phyloP scores from a whole-genome alignment of 108 stramenopile genomes.

The Cyclotella distinguenda region DNA sequence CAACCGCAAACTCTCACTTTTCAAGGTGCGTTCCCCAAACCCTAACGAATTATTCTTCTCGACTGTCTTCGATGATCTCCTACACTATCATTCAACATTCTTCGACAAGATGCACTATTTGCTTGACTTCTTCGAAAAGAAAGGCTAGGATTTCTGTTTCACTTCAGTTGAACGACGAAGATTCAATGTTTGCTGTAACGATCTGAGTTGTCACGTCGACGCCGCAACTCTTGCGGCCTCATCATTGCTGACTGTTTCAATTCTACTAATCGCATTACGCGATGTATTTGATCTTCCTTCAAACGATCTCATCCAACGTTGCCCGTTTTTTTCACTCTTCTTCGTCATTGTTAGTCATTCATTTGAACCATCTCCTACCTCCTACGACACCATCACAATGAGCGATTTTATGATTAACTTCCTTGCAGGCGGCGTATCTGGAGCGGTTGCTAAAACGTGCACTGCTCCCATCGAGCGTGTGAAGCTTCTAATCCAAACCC shows the following conservation, averaged over 20 bases:
- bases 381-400: constrained; percentile 33
- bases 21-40: not conserved
- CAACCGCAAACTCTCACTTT: not conserved
- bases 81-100: not conserved
- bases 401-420: constrained; percentile 87
- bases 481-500: constrained; percentile 98
- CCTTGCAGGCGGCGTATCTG: constrained; percentile 92
- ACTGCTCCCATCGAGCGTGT: constrained; percentile 99
- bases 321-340: not conserved
- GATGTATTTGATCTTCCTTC: not conserved
- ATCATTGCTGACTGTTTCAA: too few species aligned
- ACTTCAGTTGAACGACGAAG: too few species aligned
- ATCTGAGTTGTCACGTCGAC: too few species aligned
- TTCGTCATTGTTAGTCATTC: not conserved
- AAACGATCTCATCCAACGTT: not conserved
- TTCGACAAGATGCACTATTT: too few species aligned
- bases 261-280: too few species aligned
- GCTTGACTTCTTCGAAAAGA: too few species aligned
- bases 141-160: too few species aligned
- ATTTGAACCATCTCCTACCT: not conserved
- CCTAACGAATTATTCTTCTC: not conserved
- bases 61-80: not conserved
- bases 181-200: too few species aligned
- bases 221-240: too few species aligned
- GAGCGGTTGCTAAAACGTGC: constrained; percentile 94